Conservation (phyloP, 805 yeast species). For the Saturnispora gosingensis region DNA sequence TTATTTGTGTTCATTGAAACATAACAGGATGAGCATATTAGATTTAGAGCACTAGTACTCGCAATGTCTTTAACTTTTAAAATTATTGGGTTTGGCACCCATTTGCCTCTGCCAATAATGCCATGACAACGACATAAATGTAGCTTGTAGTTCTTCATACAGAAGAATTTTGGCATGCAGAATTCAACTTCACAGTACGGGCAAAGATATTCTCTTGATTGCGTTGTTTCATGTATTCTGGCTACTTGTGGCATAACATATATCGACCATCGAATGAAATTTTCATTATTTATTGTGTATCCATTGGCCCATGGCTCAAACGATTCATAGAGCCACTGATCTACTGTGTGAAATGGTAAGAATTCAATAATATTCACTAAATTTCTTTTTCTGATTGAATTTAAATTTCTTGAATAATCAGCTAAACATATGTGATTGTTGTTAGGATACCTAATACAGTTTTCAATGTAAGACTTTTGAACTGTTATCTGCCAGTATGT, state of each 20-base stretch:
- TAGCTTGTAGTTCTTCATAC: not conserved
- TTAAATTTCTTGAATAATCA: not conserved
- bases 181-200: not conserved
- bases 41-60: not conserved
- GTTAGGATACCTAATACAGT: not conserved
- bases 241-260: not conserved
- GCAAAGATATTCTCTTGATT: not conserved
- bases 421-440: not conserved
- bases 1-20: not conserved
- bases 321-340: not conserved
- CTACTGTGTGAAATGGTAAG: not conserved
- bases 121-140: slow-evolving; percentile 4
- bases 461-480: not conserved
- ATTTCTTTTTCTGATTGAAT: not conserved
- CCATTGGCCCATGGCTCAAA: not conserved
- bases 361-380: not conserved
- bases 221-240: not conserved
- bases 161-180: not conserved
- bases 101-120: not conserved
- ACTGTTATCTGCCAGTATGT: not conserved
- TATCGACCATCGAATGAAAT: not conserved
- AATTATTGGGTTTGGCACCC: not conserved
- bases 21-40: not conserved
- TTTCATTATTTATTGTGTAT: not conserved
- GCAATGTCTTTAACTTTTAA: not conserved